phyloP scores from a whole-genome alignment of 23 red algal genomes.

The Cyanidioschyzon merolae region DNA sequence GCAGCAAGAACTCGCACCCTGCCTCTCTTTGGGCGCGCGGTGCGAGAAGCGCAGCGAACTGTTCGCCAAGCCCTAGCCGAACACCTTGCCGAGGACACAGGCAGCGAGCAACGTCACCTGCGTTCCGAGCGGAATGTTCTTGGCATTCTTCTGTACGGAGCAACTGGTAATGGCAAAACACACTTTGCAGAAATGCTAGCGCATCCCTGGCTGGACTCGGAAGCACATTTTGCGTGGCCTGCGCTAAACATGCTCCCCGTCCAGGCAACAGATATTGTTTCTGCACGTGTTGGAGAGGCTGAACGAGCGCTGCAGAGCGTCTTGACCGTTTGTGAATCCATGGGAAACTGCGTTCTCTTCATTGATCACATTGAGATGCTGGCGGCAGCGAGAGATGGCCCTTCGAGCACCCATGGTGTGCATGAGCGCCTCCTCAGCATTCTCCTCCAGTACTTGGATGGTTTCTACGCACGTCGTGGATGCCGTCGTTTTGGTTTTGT shows the following conservation, averaged over 20 bases:
- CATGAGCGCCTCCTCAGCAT: constrained; percentile 11
- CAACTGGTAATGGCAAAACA: constrained; percentile 25
- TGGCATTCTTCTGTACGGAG: background rate
- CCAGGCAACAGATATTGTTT: constrained; percentile 2
- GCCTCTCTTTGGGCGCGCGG: background rate
- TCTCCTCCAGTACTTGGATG: constrained; percentile 1
- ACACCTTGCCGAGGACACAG: background rate
- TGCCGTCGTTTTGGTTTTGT: background rate
- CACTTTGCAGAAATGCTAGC: constrained; percentile 21
- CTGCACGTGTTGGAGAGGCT: background rate
- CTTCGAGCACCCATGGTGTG: background rate
- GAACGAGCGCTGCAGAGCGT: background rate
- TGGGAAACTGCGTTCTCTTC: constrained; percentile 10
- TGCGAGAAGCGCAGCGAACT: background rate
- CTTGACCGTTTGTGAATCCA: background rate
- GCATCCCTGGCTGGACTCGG: background rate
- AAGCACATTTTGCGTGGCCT: background rate
- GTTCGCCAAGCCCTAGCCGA: background rate
- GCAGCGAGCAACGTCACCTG: background rate
- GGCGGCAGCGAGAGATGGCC: background rate
- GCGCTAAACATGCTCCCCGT: background rate
- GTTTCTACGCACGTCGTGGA: background rate
- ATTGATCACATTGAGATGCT: background rate
- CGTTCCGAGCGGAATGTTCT: background rate
- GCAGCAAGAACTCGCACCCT: background rate